Evolutionary conservation across 2,329 filamentous ascomycete genomes (phyloP).

Genomic region (Penicillium rolfsii): DNA sequence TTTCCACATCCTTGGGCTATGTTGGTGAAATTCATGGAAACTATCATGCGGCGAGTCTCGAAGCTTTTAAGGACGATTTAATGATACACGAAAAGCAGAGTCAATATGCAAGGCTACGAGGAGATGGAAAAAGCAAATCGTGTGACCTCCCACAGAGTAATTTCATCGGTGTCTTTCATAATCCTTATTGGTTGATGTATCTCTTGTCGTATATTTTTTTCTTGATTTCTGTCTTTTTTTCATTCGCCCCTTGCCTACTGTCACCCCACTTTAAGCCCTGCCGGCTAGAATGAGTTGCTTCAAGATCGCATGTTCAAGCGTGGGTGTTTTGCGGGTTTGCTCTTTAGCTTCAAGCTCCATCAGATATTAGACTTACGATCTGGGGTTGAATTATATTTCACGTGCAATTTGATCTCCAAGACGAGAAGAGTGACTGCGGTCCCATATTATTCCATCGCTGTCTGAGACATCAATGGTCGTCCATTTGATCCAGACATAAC

Average conservation of each 20-base stretch:
- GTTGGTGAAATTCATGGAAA: background rate
- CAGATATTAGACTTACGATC: too few species aligned
- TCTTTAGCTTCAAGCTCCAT: background rate
- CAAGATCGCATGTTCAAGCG: too few species aligned
- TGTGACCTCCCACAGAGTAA: background rate
- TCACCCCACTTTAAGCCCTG: background rate
- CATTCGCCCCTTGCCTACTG: background rate
- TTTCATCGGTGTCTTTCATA: background rate
- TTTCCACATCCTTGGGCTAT: conserved; percentile 14
- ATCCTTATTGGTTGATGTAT: background rate
- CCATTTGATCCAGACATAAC: background rate
- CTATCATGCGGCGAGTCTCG: background rate
- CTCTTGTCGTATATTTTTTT: background rate
- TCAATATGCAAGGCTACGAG: conserved; percentile 1
- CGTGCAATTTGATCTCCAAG: background rate
- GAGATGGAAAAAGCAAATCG: background rate
- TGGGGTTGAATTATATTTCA: background rate
- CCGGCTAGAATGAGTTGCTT: background rate
- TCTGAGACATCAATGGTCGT: background rate
- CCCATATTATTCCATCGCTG: background rate
- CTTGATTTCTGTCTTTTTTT: background rate
- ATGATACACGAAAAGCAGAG: background rate
- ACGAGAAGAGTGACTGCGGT: background rate
- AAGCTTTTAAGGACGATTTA: background rate
- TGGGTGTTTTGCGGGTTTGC: background rate